phyloP scores from a whole-genome alignment of 176 grass and related monocot genomes.

The Rhynchospora breviuscula region DNA sequence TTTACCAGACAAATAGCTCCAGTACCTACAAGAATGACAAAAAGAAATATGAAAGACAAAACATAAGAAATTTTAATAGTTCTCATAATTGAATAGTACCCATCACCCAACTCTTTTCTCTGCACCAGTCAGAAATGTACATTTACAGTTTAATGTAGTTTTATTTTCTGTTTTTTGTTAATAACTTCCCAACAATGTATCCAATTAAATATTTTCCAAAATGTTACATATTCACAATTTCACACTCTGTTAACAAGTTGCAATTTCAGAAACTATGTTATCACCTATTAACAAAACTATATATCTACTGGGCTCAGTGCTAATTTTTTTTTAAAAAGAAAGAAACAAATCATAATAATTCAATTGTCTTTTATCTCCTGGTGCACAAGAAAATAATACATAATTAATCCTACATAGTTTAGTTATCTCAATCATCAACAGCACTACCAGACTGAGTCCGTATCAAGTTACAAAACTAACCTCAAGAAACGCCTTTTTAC shows the following conservation, averaged over 20 bases:
- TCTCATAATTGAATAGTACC: no score
- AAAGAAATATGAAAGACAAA: background rate
- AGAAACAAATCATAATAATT: background rate
- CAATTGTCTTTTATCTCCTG: background rate
- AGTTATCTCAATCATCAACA: background rate
- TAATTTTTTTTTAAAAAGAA: no score
- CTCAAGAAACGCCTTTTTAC: constrained; percentile 35
- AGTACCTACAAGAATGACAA: background rate
- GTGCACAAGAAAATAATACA: background rate
- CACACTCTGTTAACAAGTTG: background rate
- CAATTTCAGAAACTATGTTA: background rate
- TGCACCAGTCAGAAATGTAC: background rate
- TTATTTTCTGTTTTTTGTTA: background rate
- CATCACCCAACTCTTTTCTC: no score
- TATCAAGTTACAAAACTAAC: constrained; percentile 17
- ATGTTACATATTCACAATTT: background rate
- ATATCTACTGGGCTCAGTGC: no score
- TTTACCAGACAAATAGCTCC: background rate
- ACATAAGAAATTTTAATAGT: no score
- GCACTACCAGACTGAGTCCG: background rate
- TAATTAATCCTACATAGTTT: background rate
- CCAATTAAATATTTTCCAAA: background rate
- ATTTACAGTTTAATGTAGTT: background rate
- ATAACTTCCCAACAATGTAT: no score
- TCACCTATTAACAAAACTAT: no score